Base-by-base conservation (phyloP, 305 asterid genomes). In the Andrographis paniculata region DNA sequence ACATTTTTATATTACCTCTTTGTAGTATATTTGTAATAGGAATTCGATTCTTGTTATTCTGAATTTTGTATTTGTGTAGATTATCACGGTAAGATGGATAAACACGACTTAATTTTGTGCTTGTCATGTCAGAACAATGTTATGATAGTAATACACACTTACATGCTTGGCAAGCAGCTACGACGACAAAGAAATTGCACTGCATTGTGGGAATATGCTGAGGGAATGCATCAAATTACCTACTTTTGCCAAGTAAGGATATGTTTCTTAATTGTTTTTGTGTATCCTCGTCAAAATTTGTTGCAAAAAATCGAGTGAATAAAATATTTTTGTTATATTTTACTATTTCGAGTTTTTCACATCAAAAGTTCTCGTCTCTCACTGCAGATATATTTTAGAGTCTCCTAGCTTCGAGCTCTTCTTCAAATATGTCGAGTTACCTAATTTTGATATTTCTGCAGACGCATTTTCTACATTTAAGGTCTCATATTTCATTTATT, bases 401-500 rank as follows among this genome's bases (percentile, higher is more conserved):
- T 83, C 99, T 42, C 96, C 99, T 65, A 75, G 99, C 87, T 86
- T 86, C 64, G 94, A 70, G 73, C 66, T 91, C 60, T 91, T 91
- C 69, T 91, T 83, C 82, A 91, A 91, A 70, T 91, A 74, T 57
- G 76, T 80, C 36, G 93, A 86, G 87, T 69, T 83, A 59, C 93
- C 99, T 27, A 83, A 74, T 65, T 91, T 91, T 52, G 96, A 86
- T 62, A 80, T 86, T 64, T 76, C 96, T 22, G 86, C 99, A 46
- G 96, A 91, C 70, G 95, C 99, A 44, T 91, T 91, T 73, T 78
- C 87, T 52, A 83, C 96, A 44, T 91, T 91, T 64, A 91, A 91
- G 96, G 99, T 91, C 54, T 52, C 67, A 58, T 56, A 22, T 65
- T 60, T 30, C 17, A 24, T 44, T 59, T 50, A 19, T 42, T 41